These are phyloP conservation scores for Blumeriella jaapii DNA, from an alignment of 2,329 filamentous ascomycete genomes.

Conservation along the genomic window DNA sequence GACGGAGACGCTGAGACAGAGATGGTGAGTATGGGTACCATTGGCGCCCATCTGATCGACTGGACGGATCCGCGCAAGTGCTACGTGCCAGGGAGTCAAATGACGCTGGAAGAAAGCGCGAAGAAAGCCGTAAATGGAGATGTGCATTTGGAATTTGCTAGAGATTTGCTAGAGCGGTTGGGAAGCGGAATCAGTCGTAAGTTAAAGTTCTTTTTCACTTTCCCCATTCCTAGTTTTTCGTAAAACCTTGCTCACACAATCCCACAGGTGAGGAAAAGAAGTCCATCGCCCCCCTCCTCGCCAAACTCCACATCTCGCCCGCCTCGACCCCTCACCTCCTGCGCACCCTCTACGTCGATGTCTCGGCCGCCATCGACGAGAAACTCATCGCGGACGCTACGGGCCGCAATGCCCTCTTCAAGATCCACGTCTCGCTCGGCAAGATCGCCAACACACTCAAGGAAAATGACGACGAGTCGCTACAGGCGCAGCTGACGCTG, in stretches of 20 bases:
- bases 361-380: conserved; percentile 51
- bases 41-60: conserved; percentile 76
- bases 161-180: conserved; percentile 65
- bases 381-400: conserved; percentile 48
- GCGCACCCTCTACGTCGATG: conserved; percentile 43
- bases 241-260: background rate
- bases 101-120: conserved; percentile 40
- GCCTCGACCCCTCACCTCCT: conserved; percentile 48
- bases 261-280: conserved; percentile 73
- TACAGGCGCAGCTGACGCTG: conserved; percentile 3
- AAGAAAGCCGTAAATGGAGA: conserved; percentile 61
- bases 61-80: conserved; percentile 91
- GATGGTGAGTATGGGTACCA: conserved; percentile 67
- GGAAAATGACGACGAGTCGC: conserved; percentile 26
- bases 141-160: conserved; percentile 69
- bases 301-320: conserved; percentile 70
- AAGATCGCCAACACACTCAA: conserved; percentile 54
- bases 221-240: background rate
- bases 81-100: conserved; percentile 37
- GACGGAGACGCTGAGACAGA: conserved; percentile 66
- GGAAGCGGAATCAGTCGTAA: conserved; percentile 55
- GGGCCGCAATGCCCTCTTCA: conserved; percentile 53
- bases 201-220: conserved; percentile 24
- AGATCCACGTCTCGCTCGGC: conserved; percentile 54
- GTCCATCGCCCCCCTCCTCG: conserved; percentile 61